Percentiles rank a stretch among this genome's conserved stretches.
phyloP scores from a whole-genome alignment of 2,329 filamentous ascomycete species.

The Coniochaeta sp. region DNA sequence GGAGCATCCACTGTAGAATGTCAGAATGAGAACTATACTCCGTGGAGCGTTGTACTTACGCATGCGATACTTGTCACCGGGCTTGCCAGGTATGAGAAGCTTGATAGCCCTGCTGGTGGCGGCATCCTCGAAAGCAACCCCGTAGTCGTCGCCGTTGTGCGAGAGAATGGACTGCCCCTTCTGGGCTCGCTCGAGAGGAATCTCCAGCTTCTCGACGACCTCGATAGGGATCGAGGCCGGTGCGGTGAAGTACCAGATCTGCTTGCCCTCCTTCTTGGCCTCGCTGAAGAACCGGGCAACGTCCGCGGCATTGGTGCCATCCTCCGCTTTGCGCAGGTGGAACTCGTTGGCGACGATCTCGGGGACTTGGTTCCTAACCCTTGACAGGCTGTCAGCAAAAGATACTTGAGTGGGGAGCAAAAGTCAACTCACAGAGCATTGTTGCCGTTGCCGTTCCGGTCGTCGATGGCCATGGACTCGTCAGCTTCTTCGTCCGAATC shows the following conservation, averaged over 20 bases:
- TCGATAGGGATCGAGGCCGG: conserved; percentile 64
- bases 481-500: conserved; percentile 21
- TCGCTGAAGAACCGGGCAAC: conserved; percentile 49
- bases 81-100: conserved; percentile 52
- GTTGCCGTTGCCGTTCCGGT: conserved; percentile 15
- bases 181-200: conserved; percentile 48
- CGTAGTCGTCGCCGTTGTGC: conserved; percentile 58
- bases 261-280: conserved; percentile 58
- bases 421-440: conserved; percentile 8
- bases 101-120: conserved; percentile 46
- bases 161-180: conserved; percentile 49
- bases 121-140: conserved; percentile 45
- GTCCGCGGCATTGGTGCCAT: conserved; percentile 33
- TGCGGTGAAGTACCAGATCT: conserved; percentile 75
- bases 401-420: neutral
- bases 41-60: conserved; percentile 31
- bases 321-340: conserved; percentile 42
- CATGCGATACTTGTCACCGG: conserved; percentile 45
- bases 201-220: conserved; percentile 56
- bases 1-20: conserved; percentile 28
- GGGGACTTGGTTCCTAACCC: conserved; percentile 17
- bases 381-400: conserved; percentile 12
- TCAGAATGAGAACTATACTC: neutral
- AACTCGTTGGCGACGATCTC: conserved; percentile 46
- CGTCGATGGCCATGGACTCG: conserved; percentile 26